Evolutionary conservation across 2,329 filamentous ascomycete species (phyloP), one percentile per base, ranked within the genome.

Genomic region (Fusarium scirpi): DNA sequence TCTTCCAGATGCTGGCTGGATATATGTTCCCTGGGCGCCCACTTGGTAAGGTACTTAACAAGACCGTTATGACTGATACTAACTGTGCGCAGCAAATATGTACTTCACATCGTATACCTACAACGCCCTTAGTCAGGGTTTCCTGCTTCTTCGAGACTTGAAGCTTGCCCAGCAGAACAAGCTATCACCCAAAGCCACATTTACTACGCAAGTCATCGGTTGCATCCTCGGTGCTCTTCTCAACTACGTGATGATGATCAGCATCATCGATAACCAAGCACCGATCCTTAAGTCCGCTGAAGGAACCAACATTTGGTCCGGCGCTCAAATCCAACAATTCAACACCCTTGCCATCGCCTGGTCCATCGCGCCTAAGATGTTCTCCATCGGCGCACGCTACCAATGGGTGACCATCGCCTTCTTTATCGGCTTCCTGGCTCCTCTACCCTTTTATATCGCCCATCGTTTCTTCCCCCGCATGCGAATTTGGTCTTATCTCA

Each of bases 231-330:
- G 86, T 4, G 86, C 81, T 0, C 84, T 84, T 58, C 72, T 88
- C 66, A 87, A 86, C 78, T 88, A 87, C 59, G 84, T 80, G 18
- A 81, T 88, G 60, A 88, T 89, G 86, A 63, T 67, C 25, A 82
- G 82, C 12, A 87, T 88, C 48, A 83, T 88, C 4, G 79, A 72
- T 6, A 77, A 77, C 45, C 84, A 88, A 57, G 80, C 81, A 11
- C 82, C 81, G 0, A 77, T 87, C 5, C 82, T 88, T 4, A 68
- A 75, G 12, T 74, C 82, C 43, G 77, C 78, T n/a, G 79, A 85
- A 57, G 86, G 86, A 24, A 83, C 84, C 69, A 78, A 78, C 22
- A 79, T 83, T 5, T 88, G 86, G 86, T 86, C 83, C 29, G 86
- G 86, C 8, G 83, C 85, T 0, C 81, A 77, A 1, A 76, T 87